Evolutionary conservation across 2,329 filamentous ascomycete species (phyloP), one percentile per base, ranked within the genome.

Genomic region (Dendryphion nanum): DNA sequence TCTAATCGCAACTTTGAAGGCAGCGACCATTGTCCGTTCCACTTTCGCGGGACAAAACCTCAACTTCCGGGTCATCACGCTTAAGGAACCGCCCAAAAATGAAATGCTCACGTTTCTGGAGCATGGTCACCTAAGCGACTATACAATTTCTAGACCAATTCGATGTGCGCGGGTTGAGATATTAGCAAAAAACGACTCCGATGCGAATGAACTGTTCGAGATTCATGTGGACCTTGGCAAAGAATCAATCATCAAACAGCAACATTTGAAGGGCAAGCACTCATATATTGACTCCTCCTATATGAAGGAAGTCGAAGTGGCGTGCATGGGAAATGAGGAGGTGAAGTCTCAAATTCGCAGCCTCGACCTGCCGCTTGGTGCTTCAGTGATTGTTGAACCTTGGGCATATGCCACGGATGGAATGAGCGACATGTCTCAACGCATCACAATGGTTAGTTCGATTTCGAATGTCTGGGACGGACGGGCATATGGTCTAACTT

Each of bases 381-480:
- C 72, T 0, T 63, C 58, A 0, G 71, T 76, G 1, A 63, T 72
- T 3, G 67, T 77, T 24, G 77, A 80, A 47, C 68, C 77, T 0
- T 80, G 77, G 76, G 69, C 75, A 2, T 80, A 79, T 54, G 76
- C 68, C 0, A 72, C 73, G 0, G 74, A 79, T 51, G 76, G 75
- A 0, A 69, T 73, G 62, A 73, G 72, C 33, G 72, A 78, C 32
- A 76, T 75, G 67, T 57, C 55, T 0, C 47, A 69, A 33, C 62
- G 73, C 7, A 65, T 69, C n/a, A 71, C 68, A 1, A 78, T 77
- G 74, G 31, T 20, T 19, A 7, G 31, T 19, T 30, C 15, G 8
- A 6, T 30, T 30, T 7, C 10, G 4, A 15, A 16, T 30, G 29
- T 7, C 19, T 19, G 8, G 15, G 29, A 10, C 23, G 23, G n/a